Evolutionary conservation across 139 green algal genomes (phyloP), one percentile per base, ranked within the genome.

Genomic region (Desmodesmus armatus): DNA sequence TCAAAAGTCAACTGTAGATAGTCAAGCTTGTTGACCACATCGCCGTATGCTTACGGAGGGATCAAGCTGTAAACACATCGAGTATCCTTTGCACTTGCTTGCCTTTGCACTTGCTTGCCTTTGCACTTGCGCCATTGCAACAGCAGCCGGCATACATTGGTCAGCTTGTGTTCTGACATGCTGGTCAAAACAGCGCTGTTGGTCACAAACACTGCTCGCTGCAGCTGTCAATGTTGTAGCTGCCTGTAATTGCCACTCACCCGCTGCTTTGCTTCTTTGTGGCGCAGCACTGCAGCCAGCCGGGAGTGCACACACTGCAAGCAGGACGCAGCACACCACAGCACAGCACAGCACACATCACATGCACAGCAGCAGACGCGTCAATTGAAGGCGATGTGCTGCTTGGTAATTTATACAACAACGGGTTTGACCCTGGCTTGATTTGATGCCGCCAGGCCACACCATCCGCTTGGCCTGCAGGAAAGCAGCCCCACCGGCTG

Each of bases 231-330:
- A 55, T 55, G 7, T 55, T 55, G 47, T 55, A 21, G 13, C 47
- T 21, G 7, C 13, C 9, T 13, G 13, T 21, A 55, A 21, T 7
- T 55, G 9, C 7, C 47, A 55, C 0, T 3, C 43, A 72, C 78
- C 78, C 76, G 44, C 5, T 39, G 43, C 31, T 67, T 43, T 9
- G 41, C 43, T 44, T 55, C 21, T 17, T 51, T 60, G 33, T 80
- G 80, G 27, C 53, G 33, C 25, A 80, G 69, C 5, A 85, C 79
- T 25, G 79, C 79, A 5, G 79, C 41, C 40, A 85, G 65, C 6
- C 79, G 60, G 0, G 62, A 77, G 65, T 85, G 65, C 5, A 85
- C 63, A 49, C 79, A 85, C 79, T 85, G 79, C 79, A 69, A 25
- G n/a, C 35, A 51, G 53, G 6, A 51, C n/a, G 51, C 29, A 70